Percentiles rank a stretch among this genome's conserved stretches.
Conservation (phyloP, 345 rosid species). For the Eucalyptus microcorys region DNA sequence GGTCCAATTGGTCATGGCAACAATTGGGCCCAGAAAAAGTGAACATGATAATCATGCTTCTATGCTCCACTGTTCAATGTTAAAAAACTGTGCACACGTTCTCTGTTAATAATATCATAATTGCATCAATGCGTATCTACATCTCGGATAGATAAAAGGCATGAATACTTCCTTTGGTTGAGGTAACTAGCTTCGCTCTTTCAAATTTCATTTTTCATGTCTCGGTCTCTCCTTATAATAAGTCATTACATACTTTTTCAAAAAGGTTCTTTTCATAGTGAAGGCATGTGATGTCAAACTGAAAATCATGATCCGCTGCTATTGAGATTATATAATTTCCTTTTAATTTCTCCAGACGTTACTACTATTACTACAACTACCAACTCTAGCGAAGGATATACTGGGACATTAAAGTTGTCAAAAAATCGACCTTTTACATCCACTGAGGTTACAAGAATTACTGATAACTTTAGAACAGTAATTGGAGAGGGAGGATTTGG, state of each 20-base stretch:
- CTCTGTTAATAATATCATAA: no score
- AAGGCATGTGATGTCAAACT: background rate
- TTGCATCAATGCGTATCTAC: background rate
- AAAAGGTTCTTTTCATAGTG: background rate
- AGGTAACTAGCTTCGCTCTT: background rate
- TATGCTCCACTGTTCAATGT: no score
- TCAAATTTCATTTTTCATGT: background rate
- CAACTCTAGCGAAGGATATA: background rate
- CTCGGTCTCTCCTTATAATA: no score
- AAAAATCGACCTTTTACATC: background rate
- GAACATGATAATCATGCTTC: background rate
- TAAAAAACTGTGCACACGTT: background rate
- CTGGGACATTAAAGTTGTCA: background rate
- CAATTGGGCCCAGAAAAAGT: background rate
- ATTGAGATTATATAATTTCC: no score
- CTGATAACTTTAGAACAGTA: background rate
- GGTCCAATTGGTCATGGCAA: no score
- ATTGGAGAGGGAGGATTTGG: slow-evolving; percentile 17
- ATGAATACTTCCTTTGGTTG: background rate
- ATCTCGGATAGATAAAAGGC: background rate
- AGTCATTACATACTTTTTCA: background rate
- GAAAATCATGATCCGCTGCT: background rate
- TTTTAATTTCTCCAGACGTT: background rate
- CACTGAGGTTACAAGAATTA: slow-evolving; percentile 2
- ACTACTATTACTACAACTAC: background rate